Conservation (phyloP, 345 rosid genomes). For the Arabis alpina region DNA sequence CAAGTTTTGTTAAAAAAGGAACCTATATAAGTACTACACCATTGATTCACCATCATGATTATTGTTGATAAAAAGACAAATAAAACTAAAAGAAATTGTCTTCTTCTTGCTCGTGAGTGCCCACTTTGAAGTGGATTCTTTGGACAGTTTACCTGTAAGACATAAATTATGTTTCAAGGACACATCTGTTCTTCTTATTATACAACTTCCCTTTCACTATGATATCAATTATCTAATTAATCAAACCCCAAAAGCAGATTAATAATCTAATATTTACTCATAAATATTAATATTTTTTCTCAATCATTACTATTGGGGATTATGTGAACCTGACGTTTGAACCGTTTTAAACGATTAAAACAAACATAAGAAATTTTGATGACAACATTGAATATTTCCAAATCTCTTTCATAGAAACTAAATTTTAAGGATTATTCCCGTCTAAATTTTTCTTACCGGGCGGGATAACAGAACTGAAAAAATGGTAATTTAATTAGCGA, state of each 20-base stretch:
- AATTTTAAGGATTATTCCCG: background rate
- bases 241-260: background rate
- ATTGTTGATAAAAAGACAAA: conserved; percentile 22
- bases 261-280: background rate
- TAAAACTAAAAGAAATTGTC: conserved; percentile 15
- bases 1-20: background rate
- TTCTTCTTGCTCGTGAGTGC: conserved; percentile 35
- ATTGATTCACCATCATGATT: conserved; percentile 33
- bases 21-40: conserved; percentile 8
- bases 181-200: conserved; percentile 18
- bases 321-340: conserved; percentile 8
- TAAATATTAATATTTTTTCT: background rate
- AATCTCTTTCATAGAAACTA: background rate
- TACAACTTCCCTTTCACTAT: conserved; percentile 19
- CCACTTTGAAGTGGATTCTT: conserved; percentile 36
- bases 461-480: too few species aligned
- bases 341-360: background rate
- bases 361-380: background rate
- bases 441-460: too few species aligned
- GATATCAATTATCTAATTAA: conserved; percentile 12
- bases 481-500: too few species aligned
- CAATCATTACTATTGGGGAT: background rate
- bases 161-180: conserved; percentile 29
- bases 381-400: conserved; percentile 2
- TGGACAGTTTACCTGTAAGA: conserved; percentile 24